Evolutionary conservation across 495 filamentous ascomycete species (phyloP).

Genomic region (Aspergillus ellipticus): DNA sequence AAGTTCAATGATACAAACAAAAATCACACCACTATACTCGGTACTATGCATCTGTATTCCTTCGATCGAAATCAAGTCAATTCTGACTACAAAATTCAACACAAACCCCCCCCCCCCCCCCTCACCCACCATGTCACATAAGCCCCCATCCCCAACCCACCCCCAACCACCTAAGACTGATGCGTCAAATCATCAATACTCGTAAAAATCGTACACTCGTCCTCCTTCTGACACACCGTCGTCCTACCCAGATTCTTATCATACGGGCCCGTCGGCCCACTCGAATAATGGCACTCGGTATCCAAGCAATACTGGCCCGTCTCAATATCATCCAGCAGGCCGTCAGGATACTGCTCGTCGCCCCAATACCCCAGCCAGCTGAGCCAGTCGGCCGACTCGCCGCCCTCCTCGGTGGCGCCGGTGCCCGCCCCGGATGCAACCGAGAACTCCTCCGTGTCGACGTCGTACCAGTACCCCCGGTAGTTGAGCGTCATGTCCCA

Average conservation of each 20-base stretch:
- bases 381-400: neutral
- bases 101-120: too few species aligned
- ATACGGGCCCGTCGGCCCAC: neutral
- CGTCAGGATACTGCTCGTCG: neutral
- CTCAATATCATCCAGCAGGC: neutral
- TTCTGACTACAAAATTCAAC: too few species aligned
- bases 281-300: neutral
- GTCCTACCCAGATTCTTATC: neutral
- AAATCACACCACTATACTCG: too few species aligned
- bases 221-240: neutral
- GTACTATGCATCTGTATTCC: too few species aligned
- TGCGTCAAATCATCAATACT: neutral
- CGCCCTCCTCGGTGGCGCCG: neutral
- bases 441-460: neutral
- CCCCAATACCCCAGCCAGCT: neutral
- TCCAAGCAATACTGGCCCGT: neutral
- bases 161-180: neutral
- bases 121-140: too few species aligned
- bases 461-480: neutral
- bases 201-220: neutral
- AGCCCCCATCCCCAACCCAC: too few species aligned
- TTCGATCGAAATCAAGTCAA: too few species aligned
- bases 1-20: too few species aligned
- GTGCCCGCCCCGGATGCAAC: neutral
- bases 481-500: neutral